Percentiles rank a stretch among this genome's conserved stretches.
Conservation (phyloP, 2,329 filamentous ascomycete species). For the Cladosporium sp. region DNA sequence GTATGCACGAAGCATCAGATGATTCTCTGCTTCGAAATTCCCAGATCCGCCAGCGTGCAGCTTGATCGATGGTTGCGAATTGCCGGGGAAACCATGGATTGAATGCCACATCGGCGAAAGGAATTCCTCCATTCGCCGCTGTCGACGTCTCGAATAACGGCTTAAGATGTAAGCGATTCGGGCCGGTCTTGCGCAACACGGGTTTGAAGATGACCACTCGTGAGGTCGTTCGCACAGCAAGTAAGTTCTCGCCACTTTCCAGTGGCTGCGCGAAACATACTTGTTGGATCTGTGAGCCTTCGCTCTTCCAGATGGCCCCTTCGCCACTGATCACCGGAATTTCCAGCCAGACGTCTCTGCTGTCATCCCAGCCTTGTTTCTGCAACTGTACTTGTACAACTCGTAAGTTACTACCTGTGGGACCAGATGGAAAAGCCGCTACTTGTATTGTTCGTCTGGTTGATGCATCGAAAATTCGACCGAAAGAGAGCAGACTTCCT, state of each 20-base stretch:
- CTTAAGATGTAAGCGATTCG: slow-evolving; percentile 39
- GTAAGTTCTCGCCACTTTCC: slow-evolving; percentile 39
- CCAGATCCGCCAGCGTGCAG: slow-evolving; percentile 66
- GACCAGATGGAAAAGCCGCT: slow-evolving; percentile 43
- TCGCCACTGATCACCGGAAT: slow-evolving; percentile 46
- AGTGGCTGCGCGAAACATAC: slow-evolving; percentile 47
- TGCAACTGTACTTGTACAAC: slow-evolving; percentile 50
- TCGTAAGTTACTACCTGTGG: slow-evolving; percentile 55
- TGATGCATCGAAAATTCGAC: slow-evolving; percentile 46
- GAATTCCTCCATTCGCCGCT: slow-evolving; percentile 49
- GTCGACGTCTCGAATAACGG: slow-evolving; percentile 52
- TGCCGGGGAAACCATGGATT: slow-evolving; percentile 59
- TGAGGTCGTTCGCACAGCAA: slow-evolving; percentile 48
- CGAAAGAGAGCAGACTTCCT: slow-evolving; percentile 51
- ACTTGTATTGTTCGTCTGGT: slow-evolving; percentile 31
- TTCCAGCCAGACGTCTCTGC: slow-evolving; percentile 45
- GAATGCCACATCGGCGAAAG: slow-evolving; percentile 62
- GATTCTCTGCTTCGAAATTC: slow-evolving; percentile 40
- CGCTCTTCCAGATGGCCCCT: slow-evolving; percentile 53
- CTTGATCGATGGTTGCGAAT: slow-evolving; percentile 61
- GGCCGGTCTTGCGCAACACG: slow-evolving; percentile 41
- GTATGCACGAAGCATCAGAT: slow-evolving; percentile 2
- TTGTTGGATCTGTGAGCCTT: slow-evolving; percentile 52
- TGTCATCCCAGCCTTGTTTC: slow-evolving; percentile 51
- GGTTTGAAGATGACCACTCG: slow-evolving; percentile 47